Percentiles rank a stretch among this genome's conserved stretches.
Evolutionary conservation across 495 filamentous ascomycete species (phyloP).

Genomic region (Penicillium bialowiezense): DNA sequence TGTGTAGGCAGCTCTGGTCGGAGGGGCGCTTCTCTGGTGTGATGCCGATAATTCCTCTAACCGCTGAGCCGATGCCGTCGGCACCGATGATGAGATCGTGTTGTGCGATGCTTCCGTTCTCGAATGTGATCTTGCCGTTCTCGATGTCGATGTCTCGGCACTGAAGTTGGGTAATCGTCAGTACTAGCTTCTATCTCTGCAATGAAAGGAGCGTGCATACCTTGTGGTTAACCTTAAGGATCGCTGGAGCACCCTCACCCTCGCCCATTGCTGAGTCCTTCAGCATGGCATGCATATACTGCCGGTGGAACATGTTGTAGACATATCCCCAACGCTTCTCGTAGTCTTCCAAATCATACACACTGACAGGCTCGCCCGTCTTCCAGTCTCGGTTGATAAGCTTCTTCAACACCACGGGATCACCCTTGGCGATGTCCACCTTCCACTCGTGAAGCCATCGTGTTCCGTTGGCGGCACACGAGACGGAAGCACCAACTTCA

Average conservation of each 20-base stretch:
- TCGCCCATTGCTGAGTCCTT: slow-evolving; percentile 44
- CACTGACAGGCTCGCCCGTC: slow-evolving; percentile 43
- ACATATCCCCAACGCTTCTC: slow-evolving; percentile 44
- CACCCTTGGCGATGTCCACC: slow-evolving; percentile 40
- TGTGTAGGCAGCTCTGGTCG: slow-evolving; percentile 43
- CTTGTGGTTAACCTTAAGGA: slow-evolving; percentile 41
- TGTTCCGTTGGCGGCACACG: slow-evolving; percentile 44
- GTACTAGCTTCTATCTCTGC: neutral
- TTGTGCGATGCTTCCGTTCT: slow-evolving; percentile 25
- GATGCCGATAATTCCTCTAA: slow-evolving; percentile 41
- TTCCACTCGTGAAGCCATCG: slow-evolving; percentile 47
- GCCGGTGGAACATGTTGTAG: slow-evolving; percentile 57
- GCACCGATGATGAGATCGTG: slow-evolving; percentile 45
- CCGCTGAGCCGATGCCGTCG: slow-evolving; percentile 45
- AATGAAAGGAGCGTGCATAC: slow-evolving; percentile 13
- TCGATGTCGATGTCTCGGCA: slow-evolving; percentile 35
- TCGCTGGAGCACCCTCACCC: slow-evolving; percentile 42
- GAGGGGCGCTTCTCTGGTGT: slow-evolving; percentile 44
- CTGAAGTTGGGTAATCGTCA: slow-evolving; percentile 13
- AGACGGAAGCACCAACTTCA: slow-evolving; percentile 43
- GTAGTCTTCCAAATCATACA: slow-evolving; percentile 44
- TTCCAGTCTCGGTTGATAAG: slow-evolving; percentile 51
- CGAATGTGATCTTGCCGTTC: slow-evolving; percentile 36
- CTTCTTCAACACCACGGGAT: slow-evolving; percentile 46
- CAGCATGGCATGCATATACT: slow-evolving; percentile 55